Base-by-base conservation (phyloP, 2,329 filamentous ascomycete species). In the Stemphylium beticola region DNA sequence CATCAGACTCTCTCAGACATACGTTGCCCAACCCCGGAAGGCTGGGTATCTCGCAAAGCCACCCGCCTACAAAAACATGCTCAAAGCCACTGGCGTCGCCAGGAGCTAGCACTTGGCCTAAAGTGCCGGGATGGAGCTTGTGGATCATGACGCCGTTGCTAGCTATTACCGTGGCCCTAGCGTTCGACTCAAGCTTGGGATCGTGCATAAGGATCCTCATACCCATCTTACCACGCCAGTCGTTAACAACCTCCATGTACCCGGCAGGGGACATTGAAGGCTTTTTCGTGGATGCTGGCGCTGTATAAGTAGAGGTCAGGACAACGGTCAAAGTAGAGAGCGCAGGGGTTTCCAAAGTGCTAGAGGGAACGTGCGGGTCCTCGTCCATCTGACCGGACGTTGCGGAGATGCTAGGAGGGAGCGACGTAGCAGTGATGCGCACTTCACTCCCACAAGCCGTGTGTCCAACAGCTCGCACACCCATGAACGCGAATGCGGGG, bases 201-300 rank as follows among this genome's bases (percentile, higher is more conserved):
- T 65, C 59, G 20, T 57, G 32, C 29, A 31, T 31, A 46, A 71
- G 64, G 26, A 62, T 69, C 68, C 3, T 15, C 26, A 45, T 22
- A 22, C 20, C 20, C 20, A 22, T 22, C 20, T 22, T 22, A 22
- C 20, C 20, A 22, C 20, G 20, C 62, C 65, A 73, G 18, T 57
- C 57, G 43, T 66, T 62, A 42, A 69, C 67, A 22, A 64, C 44
- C 47, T 31, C 65, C 60, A 66, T 62, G 59, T 72, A 73, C 38
- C 57, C 64, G 24, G 38, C 36, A 34, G 48, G 26, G 34, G 54
- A 34, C n/a, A 60, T 37, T 42, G 52, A 33, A n/a, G 58, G 51
- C 24, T 31, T 6, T 38, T 55, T 18, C 34, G 64, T 49, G 20
- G 58, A 39, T 38, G 44, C 34, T 31, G 55, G 20, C 20, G 20